phyloP scores from a whole-genome alignment of 441 rosid genomes.

The Erodium trifolium region DNA sequence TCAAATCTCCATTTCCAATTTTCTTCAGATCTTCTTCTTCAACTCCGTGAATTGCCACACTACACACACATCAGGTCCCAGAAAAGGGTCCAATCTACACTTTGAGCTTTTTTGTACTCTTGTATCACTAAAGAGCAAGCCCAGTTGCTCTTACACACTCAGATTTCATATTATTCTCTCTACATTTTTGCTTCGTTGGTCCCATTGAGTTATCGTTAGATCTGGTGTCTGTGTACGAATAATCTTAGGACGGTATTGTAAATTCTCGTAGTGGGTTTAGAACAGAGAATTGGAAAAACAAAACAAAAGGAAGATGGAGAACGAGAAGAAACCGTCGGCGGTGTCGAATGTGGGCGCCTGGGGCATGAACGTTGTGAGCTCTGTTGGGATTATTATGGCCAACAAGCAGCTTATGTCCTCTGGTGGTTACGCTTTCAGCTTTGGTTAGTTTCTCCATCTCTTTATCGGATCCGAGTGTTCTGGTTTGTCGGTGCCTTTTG shows the following conservation, averaged over 20 bases:
- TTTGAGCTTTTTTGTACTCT: no score
- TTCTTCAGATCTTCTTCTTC: no score
- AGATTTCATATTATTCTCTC: no score
- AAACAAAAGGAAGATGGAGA: slow-evolving; percentile 29
- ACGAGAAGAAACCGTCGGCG: slow-evolving; percentile 44
- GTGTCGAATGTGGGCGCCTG: slow-evolving; percentile 79
- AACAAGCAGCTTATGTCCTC: slow-evolving; percentile 86
- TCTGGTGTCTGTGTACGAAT: not conserved
- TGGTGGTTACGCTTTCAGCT: slow-evolving; percentile 62
- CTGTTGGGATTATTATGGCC: slow-evolving; percentile 83
- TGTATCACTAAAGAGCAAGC: no score
- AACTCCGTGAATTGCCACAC: no score
- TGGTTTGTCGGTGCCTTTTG: no score
- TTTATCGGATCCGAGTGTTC: not conserved
- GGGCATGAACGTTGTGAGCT: slow-evolving; percentile 77
- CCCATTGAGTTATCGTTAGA: not conserved
- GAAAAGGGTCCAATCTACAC: no score
- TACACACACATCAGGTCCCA: no score
- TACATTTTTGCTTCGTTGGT: no score
- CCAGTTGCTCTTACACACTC: no score
- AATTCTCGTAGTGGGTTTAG: not conserved
- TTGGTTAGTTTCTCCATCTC: slow-evolving; percentile 33
- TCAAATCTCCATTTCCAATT: no score
- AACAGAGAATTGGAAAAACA: no score
- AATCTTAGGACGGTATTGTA: not conserved